phyloP scores from a whole-genome alignment of 1,284 basidiomycete genomes.

The Trichosporon inkin region DNA sequence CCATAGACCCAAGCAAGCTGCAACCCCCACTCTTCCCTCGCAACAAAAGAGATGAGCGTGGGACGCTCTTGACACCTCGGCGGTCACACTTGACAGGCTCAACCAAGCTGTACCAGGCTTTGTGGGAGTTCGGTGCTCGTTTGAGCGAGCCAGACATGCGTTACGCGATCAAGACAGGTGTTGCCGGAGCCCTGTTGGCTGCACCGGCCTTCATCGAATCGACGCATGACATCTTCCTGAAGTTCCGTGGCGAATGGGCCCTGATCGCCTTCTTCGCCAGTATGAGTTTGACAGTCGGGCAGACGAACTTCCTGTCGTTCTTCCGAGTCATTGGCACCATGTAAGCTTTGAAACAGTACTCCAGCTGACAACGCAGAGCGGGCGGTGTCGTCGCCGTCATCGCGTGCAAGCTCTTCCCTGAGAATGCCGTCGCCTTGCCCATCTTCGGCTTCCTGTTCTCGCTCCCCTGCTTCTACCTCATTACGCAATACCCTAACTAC shows the following conservation, averaged over 20 bases:
- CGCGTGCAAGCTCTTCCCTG: slow-evolving; percentile 69
- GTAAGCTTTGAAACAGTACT: not conserved
- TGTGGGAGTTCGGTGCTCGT: slow-evolving; percentile 72
- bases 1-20: slow-evolving; percentile 58
- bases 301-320: slow-evolving; percentile 71
- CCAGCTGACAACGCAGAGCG: slow-evolving; percentile 53
- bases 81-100: slow-evolving; percentile 39
- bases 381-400: slow-evolving; percentile 72
- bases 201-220: slow-evolving; percentile 77
- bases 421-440: slow-evolving; percentile 68
- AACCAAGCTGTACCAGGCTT: slow-evolving; percentile 57
- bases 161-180: slow-evolving; percentile 79
- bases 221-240: slow-evolving; percentile 71
- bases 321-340: not conserved
- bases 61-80: slow-evolving; percentile 74
- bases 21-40: slow-evolving; percentile 69
- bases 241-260: slow-evolving; percentile 87
- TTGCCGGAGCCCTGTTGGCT: slow-evolving; percentile 65
- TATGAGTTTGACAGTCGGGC: slow-evolving; percentile 72
- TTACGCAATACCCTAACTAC: slow-evolving; percentile 68
- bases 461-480: slow-evolving; percentile 88
- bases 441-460: slow-evolving; percentile 86
- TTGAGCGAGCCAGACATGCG: slow-evolving; percentile 72
- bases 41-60: slow-evolving; percentile 71
- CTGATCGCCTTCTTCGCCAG: slow-evolving; percentile 87